Evolutionary conservation across 257 asterid species (phyloP), one percentile per base, ranked within the genome.

Genomic region (Nemophila menziesii): DNA sequence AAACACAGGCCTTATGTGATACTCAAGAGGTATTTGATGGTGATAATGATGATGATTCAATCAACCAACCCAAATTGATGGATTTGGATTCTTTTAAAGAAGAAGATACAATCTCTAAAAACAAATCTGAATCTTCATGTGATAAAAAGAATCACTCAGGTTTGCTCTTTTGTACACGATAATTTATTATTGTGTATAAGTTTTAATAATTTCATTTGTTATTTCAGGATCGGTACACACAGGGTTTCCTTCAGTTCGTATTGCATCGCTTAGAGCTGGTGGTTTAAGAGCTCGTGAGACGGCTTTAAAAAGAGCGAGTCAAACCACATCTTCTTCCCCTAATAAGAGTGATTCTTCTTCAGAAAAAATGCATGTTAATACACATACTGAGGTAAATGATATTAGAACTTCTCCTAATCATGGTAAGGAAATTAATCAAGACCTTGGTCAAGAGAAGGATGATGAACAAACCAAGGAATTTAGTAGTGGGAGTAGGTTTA

Each of bases 181-280:
- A n/a, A 3, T 40, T 38, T 38, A 20, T n/a, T n/a, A 17, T 18
- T 21, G 40, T 23, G 40, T 47, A 26, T 34, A 44, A 24, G 34
- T 45, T 21, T 21, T 55, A 38, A 55, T 20, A 15, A 29, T 37
- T 43, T 33, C 12, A 55, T 26, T 22, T 61, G 29, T 44, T 59
- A 49, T 65, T 61, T 68, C 82, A 85, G 96, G 77, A 63, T 51
- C 74, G 53, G 18, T 46, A 22, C 33, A 29, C 16, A 23, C 70
- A 55, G 82, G 71, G 19, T 78, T 84, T 68, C 65, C 94, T 46
- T 64, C 82, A 16, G 46, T 80, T 41, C 96, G 87, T 56, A 72
- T 61, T 55, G 87, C 86, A 52, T 70, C 96, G 40, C 11, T 74
- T 44, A 67, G 94, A 68, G 84, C 90, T 21, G 71, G 85, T 48